Conservation (phyloP, 768 basidiomycete genomes). For the Galerina sulciceps region DNA sequence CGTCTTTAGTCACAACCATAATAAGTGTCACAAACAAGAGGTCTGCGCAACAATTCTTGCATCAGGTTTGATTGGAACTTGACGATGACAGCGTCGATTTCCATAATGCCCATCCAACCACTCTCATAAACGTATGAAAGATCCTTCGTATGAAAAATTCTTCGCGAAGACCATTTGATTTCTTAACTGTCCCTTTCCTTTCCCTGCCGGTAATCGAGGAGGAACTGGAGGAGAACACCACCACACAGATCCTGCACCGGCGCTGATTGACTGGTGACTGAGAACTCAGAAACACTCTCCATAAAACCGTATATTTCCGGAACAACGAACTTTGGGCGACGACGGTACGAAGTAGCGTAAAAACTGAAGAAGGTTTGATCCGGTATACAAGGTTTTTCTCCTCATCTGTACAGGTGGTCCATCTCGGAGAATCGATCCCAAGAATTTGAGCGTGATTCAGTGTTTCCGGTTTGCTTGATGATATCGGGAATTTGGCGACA, state of each 20-base stretch:
- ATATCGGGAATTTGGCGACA: conserved; percentile 84
- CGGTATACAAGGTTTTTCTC: conserved; percentile 90
- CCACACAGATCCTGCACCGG: conserved; percentile 93
- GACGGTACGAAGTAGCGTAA: conserved; percentile 88
- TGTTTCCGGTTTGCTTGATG: conserved; percentile 80
- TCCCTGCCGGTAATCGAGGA: conserved; percentile 97
- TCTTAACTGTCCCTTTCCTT: conserved; percentile 84
- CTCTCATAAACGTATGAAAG: conserved; percentile 89
- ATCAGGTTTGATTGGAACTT: conserved; percentile 84
- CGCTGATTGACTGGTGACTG: conserved; percentile 91
- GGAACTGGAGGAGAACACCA: conserved; percentile 87
- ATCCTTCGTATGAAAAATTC: conserved; percentile 90
- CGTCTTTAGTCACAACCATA: conserved; percentile 93
- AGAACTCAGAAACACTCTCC: conserved; percentile 88
- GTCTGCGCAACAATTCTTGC: conserved; percentile 81
- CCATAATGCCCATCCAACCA: conserved; percentile 92
- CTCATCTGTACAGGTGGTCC: conserved; percentile 76
- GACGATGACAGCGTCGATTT: conserved; percentile 78
- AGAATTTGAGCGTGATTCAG: conserved; percentile 90
- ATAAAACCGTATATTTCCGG: conserved; percentile 98
- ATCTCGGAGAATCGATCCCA: conserved; percentile 90
- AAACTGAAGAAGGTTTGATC: conserved; percentile 81
- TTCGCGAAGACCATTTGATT: conserved; percentile 92
- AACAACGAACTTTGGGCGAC: conserved; percentile 87
- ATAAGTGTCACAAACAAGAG: conserved; percentile 90